Conservation (phyloP, 2,329 filamentous ascomycete genomes). For the Pseudonectria buxi region DNA sequence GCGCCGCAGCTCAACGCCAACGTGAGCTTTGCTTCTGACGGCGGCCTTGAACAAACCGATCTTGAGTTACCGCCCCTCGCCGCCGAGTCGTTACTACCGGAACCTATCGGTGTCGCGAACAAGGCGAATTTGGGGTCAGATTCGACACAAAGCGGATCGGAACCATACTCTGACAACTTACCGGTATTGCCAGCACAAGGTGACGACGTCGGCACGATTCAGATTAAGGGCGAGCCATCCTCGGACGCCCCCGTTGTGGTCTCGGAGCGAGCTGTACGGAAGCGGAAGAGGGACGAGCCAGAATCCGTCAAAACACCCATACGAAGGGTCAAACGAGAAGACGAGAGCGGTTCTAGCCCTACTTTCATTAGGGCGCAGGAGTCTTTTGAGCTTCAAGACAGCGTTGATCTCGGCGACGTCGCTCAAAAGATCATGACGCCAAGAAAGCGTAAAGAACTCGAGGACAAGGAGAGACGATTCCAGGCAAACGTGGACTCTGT, state of each 20-base stretch:
- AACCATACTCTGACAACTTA: slow-evolving; percentile 10
- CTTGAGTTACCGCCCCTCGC: slow-evolving; percentile 21
- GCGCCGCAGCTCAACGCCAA: slow-evolving; percentile 9
- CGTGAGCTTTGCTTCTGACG: slow-evolving; percentile 15
- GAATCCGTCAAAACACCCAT: slow-evolving; percentile 16
- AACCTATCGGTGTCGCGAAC: slow-evolving; percentile 22
- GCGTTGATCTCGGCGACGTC: slow-evolving; percentile 47
- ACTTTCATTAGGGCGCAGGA: slow-evolving; percentile 12
- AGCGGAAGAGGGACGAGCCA: slow-evolving; percentile 33
- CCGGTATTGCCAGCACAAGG: slow-evolving; percentile 13
- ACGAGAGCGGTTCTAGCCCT: slow-evolving; percentile 23
- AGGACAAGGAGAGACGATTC: slow-evolving; percentile 9
- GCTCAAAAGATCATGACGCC: slow-evolving; percentile 28
- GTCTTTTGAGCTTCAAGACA: slow-evolving; percentile 41
- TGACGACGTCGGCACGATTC: slow-evolving; percentile 2
- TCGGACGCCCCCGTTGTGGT: slow-evolving; percentile 47
- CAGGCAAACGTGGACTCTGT: slow-evolving; percentile 6
- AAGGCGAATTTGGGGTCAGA: slow-evolving; percentile 20
- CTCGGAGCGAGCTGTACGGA: slow-evolving; percentile 42
- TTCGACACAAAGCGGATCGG: slow-evolving; percentile 5
- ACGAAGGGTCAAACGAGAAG: slow-evolving; percentile 38
- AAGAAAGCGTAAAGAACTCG: slow-evolving; percentile 26
- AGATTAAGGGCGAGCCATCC: slow-evolving; percentile 45
- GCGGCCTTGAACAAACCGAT: slow-evolving; percentile 20
- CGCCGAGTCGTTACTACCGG: slow-evolving; percentile 12